phyloP scores from a whole-genome alignment of 176 grass and related monocot genomes.

The Zizania latifolia region DNA sequence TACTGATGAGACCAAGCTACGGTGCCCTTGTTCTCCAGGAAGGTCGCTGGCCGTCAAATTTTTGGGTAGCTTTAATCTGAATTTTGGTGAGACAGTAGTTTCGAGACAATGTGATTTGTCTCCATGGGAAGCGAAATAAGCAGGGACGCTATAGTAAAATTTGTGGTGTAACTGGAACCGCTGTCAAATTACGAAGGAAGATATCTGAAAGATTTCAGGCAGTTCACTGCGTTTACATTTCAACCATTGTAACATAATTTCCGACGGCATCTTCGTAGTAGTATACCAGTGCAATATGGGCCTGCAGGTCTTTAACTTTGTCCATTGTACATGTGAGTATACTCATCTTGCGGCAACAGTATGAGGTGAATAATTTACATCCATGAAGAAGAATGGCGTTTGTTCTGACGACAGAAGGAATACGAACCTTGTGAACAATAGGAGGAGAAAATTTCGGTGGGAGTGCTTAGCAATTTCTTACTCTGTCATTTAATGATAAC shows the following conservation, averaged over 20 bases:
- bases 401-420: too few species aligned
- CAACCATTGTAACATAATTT: background rate
- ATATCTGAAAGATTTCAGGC: background rate
- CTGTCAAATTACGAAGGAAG: background rate
- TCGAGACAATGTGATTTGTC: constrained; percentile 12
- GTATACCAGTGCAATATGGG: too few species aligned
- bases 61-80: constrained; percentile 21
- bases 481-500: too few species aligned
- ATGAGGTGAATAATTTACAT: too few species aligned
- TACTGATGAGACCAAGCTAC: constrained; percentile 44
- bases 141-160: background rate
- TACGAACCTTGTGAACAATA: too few species aligned
- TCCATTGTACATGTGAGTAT: too few species aligned
- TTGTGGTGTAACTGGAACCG: constrained; percentile 22
- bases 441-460: too few species aligned
- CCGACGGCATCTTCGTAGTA: background rate
- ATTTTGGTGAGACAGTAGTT: constrained; percentile 22
- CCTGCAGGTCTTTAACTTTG: background rate
- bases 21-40: background rate
- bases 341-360: too few species aligned
- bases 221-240: background rate
- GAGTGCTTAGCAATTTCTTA: too few species aligned
- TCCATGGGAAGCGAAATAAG: constrained; percentile 29
- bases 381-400: too few species aligned
- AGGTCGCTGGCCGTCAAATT: background rate